Percentiles rank a stretch among this genome's conserved stretches.
Evolutionary conservation across 2,329 filamentous ascomycete genomes (phyloP).

Genomic region (Arthroderma sp.): DNA sequence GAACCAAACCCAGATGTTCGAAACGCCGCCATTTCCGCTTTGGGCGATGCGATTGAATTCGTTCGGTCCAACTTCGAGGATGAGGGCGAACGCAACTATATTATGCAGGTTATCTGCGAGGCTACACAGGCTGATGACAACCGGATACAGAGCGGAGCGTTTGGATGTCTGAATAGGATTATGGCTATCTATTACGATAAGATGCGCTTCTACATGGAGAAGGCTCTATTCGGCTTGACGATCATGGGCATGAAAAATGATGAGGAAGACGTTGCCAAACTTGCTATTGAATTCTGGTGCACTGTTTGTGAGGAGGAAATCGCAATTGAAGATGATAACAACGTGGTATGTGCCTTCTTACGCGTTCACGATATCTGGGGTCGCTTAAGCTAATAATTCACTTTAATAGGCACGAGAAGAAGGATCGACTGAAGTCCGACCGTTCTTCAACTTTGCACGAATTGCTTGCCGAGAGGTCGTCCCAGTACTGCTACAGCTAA

Average conservation of each 20-base stretch:
- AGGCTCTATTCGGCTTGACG: conserved; percentile 91
- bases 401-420: conserved; percentile 46
- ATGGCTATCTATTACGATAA: conserved; percentile 99
- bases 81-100: conserved; percentile 98
- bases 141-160: conserved; percentile 88
- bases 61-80: conserved; percentile 98
- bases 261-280: conserved; percentile 94
- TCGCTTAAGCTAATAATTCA: conserved; percentile 5
- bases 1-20: conserved; percentile 85
- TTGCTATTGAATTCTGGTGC: conserved; percentile 99
- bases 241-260: conserved; percentile 98
- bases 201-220: conserved; percentile 99
- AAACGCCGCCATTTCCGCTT: conserved; percentile 79
- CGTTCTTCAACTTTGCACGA: conserved; percentile 90
- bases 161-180: conserved; percentile 94
- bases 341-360: conserved; percentile 43
- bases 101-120: conserved; percentile 99
- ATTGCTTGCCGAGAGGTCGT: conserved; percentile 91
- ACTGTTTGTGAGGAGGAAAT: conserved; percentile 99
- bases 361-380: background rate
- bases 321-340: conserved; percentile 93
- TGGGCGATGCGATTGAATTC: conserved; percentile 94
- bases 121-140: conserved; percentile 87
- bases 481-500: conserved; percentile 72
- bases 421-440: conserved; percentile 68